Evolutionary conservation across 345 rosid species (phyloP).

Genomic region (Lepidium didymum): DNA sequence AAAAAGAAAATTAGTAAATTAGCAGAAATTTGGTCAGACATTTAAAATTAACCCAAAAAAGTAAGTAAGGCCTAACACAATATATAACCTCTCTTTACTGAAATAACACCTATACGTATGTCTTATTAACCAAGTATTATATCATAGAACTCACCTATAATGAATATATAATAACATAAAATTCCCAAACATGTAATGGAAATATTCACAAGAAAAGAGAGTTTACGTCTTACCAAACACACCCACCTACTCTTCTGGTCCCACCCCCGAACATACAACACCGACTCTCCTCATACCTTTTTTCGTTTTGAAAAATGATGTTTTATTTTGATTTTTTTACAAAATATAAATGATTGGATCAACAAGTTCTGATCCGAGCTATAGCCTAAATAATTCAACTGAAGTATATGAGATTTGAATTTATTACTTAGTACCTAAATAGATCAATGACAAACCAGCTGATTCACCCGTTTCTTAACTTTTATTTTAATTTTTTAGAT

Average conservation of each 20-base stretch:
- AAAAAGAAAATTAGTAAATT: background rate
- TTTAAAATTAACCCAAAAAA: background rate
- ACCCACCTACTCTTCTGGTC: conserved; percentile 14
- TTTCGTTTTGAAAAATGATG: background rate
- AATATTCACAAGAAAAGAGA: background rate
- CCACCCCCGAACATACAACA: conserved; percentile 14
- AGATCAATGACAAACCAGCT: too few species aligned
- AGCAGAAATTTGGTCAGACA: background rate
- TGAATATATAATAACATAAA: background rate
- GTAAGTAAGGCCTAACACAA: background rate
- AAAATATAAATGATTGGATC: too few species aligned
- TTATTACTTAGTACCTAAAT: too few species aligned
- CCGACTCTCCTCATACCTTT: conserved; percentile 12
- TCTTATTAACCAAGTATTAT: background rate
- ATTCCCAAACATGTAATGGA: background rate
- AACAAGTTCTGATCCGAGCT: too few species aligned
- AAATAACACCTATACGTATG: background rate
- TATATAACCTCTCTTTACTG: background rate
- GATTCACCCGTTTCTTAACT: too few species aligned
- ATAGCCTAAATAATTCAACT: too few species aligned
- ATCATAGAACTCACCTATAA: conserved; percentile 1
- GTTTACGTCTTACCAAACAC: conserved; percentile 21
- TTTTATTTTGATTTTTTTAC: too few species aligned
- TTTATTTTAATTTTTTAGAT: too few species aligned
- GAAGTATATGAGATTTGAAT: too few species aligned